phyloP scores from a whole-genome alignment of 192 early-diverging fungal species.

The Podochytrium sp. region DNA sequence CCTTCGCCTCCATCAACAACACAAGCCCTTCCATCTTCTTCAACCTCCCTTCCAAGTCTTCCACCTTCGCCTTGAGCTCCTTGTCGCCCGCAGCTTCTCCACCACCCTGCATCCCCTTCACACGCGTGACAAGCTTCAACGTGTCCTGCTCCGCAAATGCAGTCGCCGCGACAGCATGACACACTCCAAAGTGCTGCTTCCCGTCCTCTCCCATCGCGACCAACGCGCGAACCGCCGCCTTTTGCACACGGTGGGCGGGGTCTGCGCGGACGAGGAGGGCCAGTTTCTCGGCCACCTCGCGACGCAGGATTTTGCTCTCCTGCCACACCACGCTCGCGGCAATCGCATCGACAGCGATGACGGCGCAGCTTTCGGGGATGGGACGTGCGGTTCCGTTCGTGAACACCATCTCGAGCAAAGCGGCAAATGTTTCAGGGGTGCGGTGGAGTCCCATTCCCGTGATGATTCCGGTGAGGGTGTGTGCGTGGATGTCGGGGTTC shows the following conservation, averaged over 20 bases:
- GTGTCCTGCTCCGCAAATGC: constrained; percentile 31
- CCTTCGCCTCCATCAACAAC: constrained; percentile 34
- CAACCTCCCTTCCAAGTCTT: constrained; percentile 37
- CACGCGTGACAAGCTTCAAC: not conserved
- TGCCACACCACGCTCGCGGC: constrained; percentile 31
- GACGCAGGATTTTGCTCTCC: not conserved
- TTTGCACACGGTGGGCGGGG: not conserved
- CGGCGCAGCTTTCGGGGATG: constrained; percentile 25
- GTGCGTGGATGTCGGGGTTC: constrained; percentile 39
- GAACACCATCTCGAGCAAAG: constrained; percentile 32
- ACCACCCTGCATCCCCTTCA: constrained; percentile 2
- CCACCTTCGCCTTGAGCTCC: constrained; percentile 34
- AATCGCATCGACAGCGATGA: constrained; percentile 32
- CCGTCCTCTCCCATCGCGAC: constrained; percentile 11
- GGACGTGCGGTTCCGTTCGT: not conserved
- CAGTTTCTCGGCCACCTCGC: constrained; percentile 23
- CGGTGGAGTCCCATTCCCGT: constrained; percentile 47
- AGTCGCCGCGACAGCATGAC: not conserved
- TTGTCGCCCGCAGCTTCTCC: constrained; percentile 7
- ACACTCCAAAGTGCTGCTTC: not conserved
- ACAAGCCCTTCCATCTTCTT: constrained; percentile 38
- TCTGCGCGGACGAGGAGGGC: constrained; percentile 21
- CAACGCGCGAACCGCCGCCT: constrained; percentile 18
- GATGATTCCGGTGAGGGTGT: constrained; percentile 39
- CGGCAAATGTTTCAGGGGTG: constrained; percentile 40